Conservation (phyloP, 2,329 filamentous ascomycete species). For the Domatiomyces globalis region DNA sequence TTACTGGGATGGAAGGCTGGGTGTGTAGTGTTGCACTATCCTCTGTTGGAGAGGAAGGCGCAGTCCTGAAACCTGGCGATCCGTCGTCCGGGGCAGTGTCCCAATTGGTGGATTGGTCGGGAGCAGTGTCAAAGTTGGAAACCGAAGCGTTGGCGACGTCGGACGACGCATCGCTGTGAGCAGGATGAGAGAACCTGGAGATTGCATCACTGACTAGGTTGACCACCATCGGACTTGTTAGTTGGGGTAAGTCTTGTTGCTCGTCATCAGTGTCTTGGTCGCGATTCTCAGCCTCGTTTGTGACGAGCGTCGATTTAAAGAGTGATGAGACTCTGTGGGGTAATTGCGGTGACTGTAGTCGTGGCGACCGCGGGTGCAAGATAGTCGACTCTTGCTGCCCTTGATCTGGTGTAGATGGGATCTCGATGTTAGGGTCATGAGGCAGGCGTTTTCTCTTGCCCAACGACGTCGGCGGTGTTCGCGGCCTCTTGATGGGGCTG, state of each 20-base stretch:
- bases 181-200: background rate
- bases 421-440: background rate
- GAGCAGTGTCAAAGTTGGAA: constrained; percentile 7
- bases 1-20: background rate
- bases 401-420: background rate
- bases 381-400: background rate
- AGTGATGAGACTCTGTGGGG: constrained; percentile 4
- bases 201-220: background rate
- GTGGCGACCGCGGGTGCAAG: background rate
- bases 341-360: background rate
- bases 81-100: constrained; percentile 8
- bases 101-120: constrained; percentile 6
- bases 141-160: background rate
- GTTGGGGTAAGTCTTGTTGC: background rate
- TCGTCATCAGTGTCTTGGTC: no score
- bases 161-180: background rate
- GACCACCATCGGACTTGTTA: background rate
- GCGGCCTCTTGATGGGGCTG: background rate
- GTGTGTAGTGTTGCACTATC: background rate
- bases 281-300: background rate
- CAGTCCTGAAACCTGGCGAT: constrained; percentile 3
- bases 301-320: no score
- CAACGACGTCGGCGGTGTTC: background rate
- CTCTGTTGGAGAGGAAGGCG: background rate
- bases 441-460: background rate